These are phyloP conservation scores for Sarocladium brachiariae DNA, from an alignment of 2,329 filamentous ascomycete species.

Conservation along the genomic window DNA sequence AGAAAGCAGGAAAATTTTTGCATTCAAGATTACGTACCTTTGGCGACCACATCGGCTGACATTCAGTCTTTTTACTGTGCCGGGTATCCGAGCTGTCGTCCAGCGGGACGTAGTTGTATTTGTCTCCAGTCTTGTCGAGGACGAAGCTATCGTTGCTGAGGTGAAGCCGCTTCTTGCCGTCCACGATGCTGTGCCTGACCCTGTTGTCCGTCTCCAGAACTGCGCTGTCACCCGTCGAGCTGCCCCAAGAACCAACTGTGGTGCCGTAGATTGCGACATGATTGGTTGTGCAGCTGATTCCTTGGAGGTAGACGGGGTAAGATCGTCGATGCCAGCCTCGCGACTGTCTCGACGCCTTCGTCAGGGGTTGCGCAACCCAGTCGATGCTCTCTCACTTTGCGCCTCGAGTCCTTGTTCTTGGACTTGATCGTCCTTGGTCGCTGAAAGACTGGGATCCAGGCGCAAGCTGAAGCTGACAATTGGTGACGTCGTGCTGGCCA, in stretches of 20 bases:
- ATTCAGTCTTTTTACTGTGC: background rate
- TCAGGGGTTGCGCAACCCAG: no score
- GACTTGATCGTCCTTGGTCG: no score
- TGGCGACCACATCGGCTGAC: background rate
- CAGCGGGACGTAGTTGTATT: background rate
- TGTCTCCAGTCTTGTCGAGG: background rate
- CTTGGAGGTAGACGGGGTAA: background rate
- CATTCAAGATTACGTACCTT: background rate
- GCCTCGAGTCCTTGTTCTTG: no score
- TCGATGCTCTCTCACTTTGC: no score
- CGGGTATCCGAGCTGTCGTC: background rate
- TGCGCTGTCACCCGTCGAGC: constrained; percentile 1
- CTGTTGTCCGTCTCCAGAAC: background rate
- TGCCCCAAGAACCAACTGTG: background rate
- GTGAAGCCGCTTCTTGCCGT: constrained; percentile 1
- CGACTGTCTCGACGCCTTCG: no score
- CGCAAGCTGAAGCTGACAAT: no score
- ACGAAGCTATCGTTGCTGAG: background rate
- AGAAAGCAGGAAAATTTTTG: background rate
- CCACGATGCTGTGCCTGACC: background rate
- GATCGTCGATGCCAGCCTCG: no score
- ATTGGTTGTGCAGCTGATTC: background rate
- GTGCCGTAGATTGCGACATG: background rate
- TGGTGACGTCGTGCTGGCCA: background rate
- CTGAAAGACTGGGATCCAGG: no score